A percentile compares a stretch with the other conserved stretches of the same genome.
Evolutionary conservation across 768 basidiomycete species (phyloP).

Genomic region (Holtermanniella nyarrowii): DNA sequence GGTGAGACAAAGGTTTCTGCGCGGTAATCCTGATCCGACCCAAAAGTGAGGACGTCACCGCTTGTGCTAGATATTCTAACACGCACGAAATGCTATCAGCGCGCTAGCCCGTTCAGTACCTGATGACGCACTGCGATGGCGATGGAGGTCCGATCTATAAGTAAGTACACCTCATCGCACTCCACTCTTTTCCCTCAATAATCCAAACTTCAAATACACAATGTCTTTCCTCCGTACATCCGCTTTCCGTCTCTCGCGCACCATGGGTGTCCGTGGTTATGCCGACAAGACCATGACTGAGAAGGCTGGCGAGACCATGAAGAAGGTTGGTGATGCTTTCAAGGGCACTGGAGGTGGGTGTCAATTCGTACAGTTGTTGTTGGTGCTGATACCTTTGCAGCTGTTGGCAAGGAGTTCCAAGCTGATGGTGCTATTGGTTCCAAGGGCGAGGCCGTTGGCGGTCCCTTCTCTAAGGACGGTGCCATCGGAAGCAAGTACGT

Average conservation of each 20-base stretch:
- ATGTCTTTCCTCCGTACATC: slow-evolving; percentile 6
- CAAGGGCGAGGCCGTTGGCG: slow-evolving; percentile 20
- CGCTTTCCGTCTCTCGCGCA: background rate
- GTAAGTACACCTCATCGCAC: no score
- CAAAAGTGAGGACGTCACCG: background rate
- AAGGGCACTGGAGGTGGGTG: slow-evolving; percentile 19
- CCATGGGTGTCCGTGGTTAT: background rate
- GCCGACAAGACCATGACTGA: slow-evolving; percentile 8
- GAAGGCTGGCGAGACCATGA: slow-evolving; percentile 17
- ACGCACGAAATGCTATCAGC: no score
- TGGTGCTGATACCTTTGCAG: background rate
- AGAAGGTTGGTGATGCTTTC: slow-evolving; percentile 26
- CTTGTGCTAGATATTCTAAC: no score
- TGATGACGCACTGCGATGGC: no score
- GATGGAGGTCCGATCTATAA: no score
- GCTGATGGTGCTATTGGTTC: slow-evolving; percentile 20
- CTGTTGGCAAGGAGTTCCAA: slow-evolving; percentile 22
- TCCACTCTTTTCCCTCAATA: no score
- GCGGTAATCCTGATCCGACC: no score
- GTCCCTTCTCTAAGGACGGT: slow-evolving; percentile 24
- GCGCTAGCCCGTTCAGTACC: no score
- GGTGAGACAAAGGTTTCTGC: no score
- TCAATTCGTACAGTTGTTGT: background rate
- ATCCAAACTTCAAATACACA: background rate
- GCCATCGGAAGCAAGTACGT: slow-evolving; percentile 28